phyloP scores from a whole-genome alignment of 2,329 filamentous ascomycete genomes.

The Coccinonectria pachysandricola region DNA sequence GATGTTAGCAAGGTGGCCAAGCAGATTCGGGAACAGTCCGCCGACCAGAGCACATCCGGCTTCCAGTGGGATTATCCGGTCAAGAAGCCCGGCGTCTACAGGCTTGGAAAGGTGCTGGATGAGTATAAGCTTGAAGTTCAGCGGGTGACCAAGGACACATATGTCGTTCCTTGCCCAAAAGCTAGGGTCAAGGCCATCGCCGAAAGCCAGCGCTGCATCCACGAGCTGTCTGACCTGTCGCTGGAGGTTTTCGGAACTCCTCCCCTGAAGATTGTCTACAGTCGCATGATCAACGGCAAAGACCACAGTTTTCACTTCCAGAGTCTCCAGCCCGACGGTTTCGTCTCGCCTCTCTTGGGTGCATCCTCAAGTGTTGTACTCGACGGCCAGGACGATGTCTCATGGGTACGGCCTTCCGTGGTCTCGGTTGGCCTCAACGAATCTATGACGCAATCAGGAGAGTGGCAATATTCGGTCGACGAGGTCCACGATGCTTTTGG shows the following conservation, averaged over 20 bases:
- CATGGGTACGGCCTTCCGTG: constrained; percentile 69
- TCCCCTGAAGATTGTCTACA: constrained; percentile 87
- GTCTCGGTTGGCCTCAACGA: constrained; percentile 83
- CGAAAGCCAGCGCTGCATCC: constrained; percentile 63
- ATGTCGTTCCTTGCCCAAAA: constrained; percentile 77
- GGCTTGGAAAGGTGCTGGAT: constrained; percentile 75
- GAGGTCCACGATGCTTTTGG: constrained; percentile 87
- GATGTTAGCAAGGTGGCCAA: constrained; percentile 68
- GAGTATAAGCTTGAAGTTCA: constrained; percentile 91
- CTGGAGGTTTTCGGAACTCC: constrained; percentile 81
- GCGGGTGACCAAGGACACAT: constrained; percentile 61
- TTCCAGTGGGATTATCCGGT: constrained; percentile 63
- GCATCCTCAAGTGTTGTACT: constrained; percentile 50
- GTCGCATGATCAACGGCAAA: constrained; percentile 72
- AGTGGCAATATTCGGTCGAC: constrained; percentile 84
- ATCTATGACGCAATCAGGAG: constrained; percentile 66
- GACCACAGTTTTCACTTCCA: constrained; percentile 83
- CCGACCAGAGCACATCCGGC: constrained; percentile 49
- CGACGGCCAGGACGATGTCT: constrained; percentile 54
- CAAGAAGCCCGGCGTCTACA: constrained; percentile 82
- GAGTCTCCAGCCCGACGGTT: constrained; percentile 82
- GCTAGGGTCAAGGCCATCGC: constrained; percentile 56
- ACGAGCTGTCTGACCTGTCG: constrained; percentile 76
- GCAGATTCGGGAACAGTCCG: constrained; percentile 53
- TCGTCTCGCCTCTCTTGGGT: constrained; percentile 65